Evolutionary conservation across 768 basidiomycete genomes (phyloP).

Genomic region (Ramaria sp.): DNA sequence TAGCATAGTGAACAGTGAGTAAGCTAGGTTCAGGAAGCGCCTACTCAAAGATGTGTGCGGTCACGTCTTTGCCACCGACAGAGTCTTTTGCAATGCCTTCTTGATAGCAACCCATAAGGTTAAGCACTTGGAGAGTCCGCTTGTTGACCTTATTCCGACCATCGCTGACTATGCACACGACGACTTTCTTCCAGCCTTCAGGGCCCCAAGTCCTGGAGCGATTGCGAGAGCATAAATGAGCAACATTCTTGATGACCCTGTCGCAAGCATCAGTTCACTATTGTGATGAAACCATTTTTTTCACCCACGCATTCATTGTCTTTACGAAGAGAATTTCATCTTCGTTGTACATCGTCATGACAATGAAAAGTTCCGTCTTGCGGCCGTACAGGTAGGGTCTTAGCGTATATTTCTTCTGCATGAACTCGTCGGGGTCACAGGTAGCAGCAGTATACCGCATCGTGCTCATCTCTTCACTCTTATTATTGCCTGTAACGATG

Average conservation of each 20-base stretch:
- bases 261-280: not conserved
- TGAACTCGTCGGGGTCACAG: constrained; percentile 84
- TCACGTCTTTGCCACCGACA: constrained; percentile 81
- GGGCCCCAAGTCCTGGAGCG: constrained; percentile 78
- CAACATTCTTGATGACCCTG: constrained; percentile 80
- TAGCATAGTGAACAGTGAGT: not conserved
- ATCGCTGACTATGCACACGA: constrained; percentile 81
- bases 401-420: constrained; percentile 64
- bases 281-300: not conserved
- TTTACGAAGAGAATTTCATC: constrained; percentile 67
- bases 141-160: constrained; percentile 83
- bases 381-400: constrained; percentile 71
- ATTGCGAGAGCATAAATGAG: constrained; percentile 60
- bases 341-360: constrained; percentile 97
- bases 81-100: constrained; percentile 87
- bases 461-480: constrained; percentile 67
- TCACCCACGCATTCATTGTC: constrained; percentile 75
- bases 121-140: constrained; percentile 82
- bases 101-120: constrained; percentile 79
- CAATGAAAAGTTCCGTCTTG: constrained; percentile 86
- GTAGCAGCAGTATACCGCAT: constrained; percentile 85
- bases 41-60: constrained; percentile 88
- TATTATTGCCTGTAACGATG: constrained; percentile 50
- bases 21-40: constrained; percentile 17
- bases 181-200: constrained; percentile 84